Percentiles rank a stretch among this genome's conserved stretches.
phyloP scores from a whole-genome alignment of 2,329 filamentous ascomycete species.

The Colletotrichum sp. region DNA sequence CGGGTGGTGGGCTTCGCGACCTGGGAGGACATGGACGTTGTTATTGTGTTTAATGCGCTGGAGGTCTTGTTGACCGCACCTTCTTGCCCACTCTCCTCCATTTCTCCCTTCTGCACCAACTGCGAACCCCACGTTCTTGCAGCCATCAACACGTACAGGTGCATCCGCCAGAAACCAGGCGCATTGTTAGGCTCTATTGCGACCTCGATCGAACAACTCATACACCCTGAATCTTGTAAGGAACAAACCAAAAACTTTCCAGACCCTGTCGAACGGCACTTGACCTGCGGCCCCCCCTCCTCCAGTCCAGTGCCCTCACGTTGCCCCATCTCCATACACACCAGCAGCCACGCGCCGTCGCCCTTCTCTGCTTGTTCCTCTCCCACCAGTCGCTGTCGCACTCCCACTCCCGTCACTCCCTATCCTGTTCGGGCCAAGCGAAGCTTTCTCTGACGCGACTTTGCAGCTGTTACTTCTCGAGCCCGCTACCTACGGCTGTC shows the following conservation, averaged over 20 bases:
- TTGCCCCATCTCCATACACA: conserved; percentile 9
- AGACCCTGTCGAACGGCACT: conserved; percentile 16
- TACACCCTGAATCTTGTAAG: conserved; percentile 17
- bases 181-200: conserved; percentile 22
- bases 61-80: conserved; percentile 24
- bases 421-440: conserved; percentile 12
- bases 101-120: conserved; percentile 35
- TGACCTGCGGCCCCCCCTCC: background rate
- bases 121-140: conserved; percentile 40
- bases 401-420: conserved; percentile 1
- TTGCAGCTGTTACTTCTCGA: conserved; percentile 32
- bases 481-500: conserved; percentile 12
- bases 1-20: background rate
- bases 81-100: conserved; percentile 22
- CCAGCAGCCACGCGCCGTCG: conserved; percentile 3
- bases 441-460: conserved; percentile 40
- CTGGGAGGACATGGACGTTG: conserved; percentile 7
- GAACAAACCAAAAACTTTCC: background rate
- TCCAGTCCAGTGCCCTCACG: background rate
- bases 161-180: conserved; percentile 24
- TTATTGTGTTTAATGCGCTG: conserved; percentile 22
- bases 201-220: conserved; percentile 24
- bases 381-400: conserved; percentile 5
- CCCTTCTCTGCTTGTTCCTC: conserved; percentile 6
- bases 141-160: conserved; percentile 28